phyloP scores from a whole-genome alignment of 2,329 filamentous ascomycete genomes.

The Cladosporium sphaerospermum region DNA sequence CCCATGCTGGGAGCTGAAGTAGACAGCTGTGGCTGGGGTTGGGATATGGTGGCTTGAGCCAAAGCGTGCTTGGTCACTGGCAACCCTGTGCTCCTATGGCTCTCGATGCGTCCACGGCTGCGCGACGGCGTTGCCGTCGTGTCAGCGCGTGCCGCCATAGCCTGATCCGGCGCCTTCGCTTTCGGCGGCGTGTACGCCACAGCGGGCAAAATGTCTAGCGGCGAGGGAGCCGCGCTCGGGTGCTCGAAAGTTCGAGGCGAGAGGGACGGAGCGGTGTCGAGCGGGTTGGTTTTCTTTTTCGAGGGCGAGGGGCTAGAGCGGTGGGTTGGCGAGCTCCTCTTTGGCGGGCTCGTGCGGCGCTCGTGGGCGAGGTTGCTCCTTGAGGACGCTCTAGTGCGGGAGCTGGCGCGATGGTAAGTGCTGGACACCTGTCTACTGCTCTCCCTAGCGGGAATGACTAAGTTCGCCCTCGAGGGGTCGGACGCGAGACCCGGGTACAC shows the following conservation, averaged over 20 bases:
- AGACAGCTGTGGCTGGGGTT: too few relatives aligned
- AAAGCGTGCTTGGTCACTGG: not conserved
- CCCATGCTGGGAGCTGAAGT: too few relatives aligned
- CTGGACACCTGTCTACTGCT: too few relatives aligned
- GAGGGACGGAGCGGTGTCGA: not conserved
- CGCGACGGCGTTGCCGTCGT: not conserved
- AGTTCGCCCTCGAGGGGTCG: slow-evolving; percentile 14
- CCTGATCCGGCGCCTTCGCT: not conserved
- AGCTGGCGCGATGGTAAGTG: too few relatives aligned
- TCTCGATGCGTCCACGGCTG: slow-evolving; percentile 3
- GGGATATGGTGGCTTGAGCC: too few relatives aligned
- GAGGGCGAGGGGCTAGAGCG: too few relatives aligned
- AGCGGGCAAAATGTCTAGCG: slow-evolving; percentile 20
- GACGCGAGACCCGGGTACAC: slow-evolving; percentile 20
- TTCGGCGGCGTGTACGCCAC: slow-evolving; percentile 17
- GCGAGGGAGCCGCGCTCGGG: slow-evolving; percentile 25
- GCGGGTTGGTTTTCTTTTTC: too few relatives aligned
- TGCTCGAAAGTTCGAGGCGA: slow-evolving; percentile 19
- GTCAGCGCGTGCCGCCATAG: not conserved
- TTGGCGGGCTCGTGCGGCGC: too few relatives aligned
- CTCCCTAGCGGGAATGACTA: not conserved
- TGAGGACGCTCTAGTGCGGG: not conserved
- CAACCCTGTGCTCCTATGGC: not conserved
- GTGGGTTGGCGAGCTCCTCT: too few relatives aligned
- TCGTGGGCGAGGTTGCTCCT: not conserved